These are phyloP conservation scores for Beauveria rudraprayagi DNA, from an alignment of 2,329 filamentous ascomycete species.

Conservation along the genomic window DNA sequence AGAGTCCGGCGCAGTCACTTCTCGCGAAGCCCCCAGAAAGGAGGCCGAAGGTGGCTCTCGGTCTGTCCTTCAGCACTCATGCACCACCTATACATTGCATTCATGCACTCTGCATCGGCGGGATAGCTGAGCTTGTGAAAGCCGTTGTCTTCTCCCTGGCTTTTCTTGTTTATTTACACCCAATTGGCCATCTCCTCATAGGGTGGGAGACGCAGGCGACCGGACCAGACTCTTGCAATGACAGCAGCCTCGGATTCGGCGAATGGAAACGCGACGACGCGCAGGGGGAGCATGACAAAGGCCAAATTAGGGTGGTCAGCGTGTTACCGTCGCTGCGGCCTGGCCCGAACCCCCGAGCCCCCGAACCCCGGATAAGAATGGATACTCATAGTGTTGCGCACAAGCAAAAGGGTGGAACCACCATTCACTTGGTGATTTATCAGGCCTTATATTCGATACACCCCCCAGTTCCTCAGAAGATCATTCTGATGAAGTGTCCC, in stretches of 20 bases:
- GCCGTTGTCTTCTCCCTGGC: too few relatives aligned
- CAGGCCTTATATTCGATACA: too few relatives aligned
- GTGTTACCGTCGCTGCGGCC: background rate
- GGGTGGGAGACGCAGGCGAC: background rate
- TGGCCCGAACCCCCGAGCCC: background rate
- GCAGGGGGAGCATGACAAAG: background rate
- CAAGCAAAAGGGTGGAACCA: too few relatives aligned
- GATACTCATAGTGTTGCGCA: background rate
- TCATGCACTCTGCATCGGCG: background rate
- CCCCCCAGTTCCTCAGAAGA: too few relatives aligned
- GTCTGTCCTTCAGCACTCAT: background rate
- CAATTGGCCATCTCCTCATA: background rate
- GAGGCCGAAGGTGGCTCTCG: background rate
- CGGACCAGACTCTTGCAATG: background rate
- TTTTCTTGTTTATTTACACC: too few relatives aligned
- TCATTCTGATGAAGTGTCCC: too few relatives aligned
- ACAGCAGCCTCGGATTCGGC: background rate
- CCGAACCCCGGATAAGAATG: background rate
- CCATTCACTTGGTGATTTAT: too few relatives aligned
- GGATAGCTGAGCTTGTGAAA: too few relatives aligned
- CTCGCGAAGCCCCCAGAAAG: background rate
- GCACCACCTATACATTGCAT: background rate
- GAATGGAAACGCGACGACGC: background rate
- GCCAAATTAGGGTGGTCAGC: background rate
- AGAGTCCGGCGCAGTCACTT: background rate